These are phyloP conservation scores for Chloranthus sessilifolius DNA, from an alignment of 164 flowering plant species.

Conservation along the genomic window DNA sequence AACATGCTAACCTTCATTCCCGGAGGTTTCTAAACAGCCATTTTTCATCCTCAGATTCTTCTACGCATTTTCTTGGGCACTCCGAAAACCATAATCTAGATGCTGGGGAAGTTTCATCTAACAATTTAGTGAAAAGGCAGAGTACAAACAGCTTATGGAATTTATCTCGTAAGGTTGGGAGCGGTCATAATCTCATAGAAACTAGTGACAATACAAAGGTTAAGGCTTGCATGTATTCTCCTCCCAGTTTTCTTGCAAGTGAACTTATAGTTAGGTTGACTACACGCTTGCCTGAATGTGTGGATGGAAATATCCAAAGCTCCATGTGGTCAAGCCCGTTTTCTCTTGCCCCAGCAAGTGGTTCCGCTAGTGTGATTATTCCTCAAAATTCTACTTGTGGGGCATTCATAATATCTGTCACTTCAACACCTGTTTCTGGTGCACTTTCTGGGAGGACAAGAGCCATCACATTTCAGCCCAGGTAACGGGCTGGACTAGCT, in stretches of 20 bases:
- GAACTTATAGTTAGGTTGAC: slow-evolving; percentile 62
- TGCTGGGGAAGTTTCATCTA: slow-evolving; percentile 12
- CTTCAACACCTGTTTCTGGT: slow-evolving; percentile 55
- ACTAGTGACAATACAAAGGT: slow-evolving; percentile 32
- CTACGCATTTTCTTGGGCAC: slow-evolving; percentile 6
- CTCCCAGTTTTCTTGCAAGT: slow-evolving; percentile 41
- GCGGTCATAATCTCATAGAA: slow-evolving; percentile 17
- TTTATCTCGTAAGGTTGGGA: slow-evolving; percentile 8
- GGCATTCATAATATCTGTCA: slow-evolving; percentile 63
- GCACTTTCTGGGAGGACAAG: slow-evolving; percentile 62
- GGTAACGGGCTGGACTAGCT: slow-evolving; percentile 32
- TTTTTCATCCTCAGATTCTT: slow-evolving; percentile 19
- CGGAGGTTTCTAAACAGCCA: slow-evolving; percentile 16
- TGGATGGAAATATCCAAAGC: slow-evolving; percentile 19
- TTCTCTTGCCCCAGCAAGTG: slow-evolving; percentile 73
- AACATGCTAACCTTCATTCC: slow-evolving; percentile 10
- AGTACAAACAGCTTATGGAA: slow-evolving; percentile 16
- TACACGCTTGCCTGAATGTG: slow-evolving; percentile 28
- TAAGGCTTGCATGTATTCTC: slow-evolving; percentile 67
- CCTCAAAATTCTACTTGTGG: slow-evolving; percentile 51
- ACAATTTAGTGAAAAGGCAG: slow-evolving; percentile 5
- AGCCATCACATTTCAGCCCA: slow-evolving; percentile 80
- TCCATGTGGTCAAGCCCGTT: slow-evolving; percentile 72
- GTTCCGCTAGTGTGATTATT: slow-evolving; percentile 64
- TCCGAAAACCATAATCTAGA: slow-evolving; percentile 9